phyloP scores from a whole-genome alignment of 345 rosid genomes.

The Hibiscus syriacus region DNA sequence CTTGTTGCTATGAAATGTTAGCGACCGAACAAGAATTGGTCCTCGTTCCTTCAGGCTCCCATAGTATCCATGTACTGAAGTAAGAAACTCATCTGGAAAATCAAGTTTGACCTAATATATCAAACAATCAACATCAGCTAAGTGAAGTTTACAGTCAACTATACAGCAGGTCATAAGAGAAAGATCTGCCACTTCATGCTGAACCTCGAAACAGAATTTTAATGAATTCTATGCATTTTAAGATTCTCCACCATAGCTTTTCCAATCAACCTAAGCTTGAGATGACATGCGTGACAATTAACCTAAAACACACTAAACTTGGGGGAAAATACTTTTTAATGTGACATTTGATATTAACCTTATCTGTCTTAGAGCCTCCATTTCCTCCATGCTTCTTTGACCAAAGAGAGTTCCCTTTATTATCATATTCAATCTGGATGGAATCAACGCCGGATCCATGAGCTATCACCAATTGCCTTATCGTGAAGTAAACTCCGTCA shows the following conservation, averaged over 20 bases:
- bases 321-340: neutral
- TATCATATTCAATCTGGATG: slow-evolving; percentile 68
- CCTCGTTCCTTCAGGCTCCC: slow-evolving; percentile 48
- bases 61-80: slow-evolving; percentile 58
- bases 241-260: neutral
- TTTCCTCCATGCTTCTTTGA: slow-evolving; percentile 72
- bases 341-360: slow-evolving; percentile 20
- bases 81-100: slow-evolving; percentile 63
- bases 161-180: neutral
- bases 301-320: neutral
- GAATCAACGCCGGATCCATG: slow-evolving; percentile 64
- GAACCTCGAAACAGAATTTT: neutral
- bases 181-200: neutral
- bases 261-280: neutral
- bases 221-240: neutral
- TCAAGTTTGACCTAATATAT: slow-evolving; percentile 54
- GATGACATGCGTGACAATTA: neutral
- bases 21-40: slow-evolving; percentile 42
- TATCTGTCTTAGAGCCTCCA: slow-evolving; percentile 50
- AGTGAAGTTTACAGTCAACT: neutral
- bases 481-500: slow-evolving; percentile 52
- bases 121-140: neutral
- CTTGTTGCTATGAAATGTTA: slow-evolving; percentile 65
- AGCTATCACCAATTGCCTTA: slow-evolving; percentile 58
- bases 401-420: slow-evolving; percentile 62